Conservation (phyloP, 495 filamentous ascomycete genomes). For the Trichoderma virens region DNA sequence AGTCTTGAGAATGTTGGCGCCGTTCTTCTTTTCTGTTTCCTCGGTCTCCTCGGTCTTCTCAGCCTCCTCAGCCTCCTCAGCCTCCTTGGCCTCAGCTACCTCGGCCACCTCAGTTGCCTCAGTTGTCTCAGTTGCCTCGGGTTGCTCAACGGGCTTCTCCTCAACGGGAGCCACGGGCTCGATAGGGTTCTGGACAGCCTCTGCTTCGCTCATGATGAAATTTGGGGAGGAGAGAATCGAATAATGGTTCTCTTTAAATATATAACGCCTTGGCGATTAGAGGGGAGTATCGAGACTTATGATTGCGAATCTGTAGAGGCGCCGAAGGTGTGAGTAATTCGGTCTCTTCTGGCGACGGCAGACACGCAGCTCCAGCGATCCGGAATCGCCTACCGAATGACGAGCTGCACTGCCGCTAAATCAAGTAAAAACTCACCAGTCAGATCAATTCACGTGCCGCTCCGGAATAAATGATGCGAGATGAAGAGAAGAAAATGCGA, state of each 20-base stretch:
- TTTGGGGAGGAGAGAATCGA: background rate
- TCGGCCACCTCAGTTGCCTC: background rate
- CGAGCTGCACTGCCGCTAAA: background rate
- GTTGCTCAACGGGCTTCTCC: background rate
- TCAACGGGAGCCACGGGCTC: slow-evolving; percentile 16
- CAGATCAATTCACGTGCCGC: background rate
- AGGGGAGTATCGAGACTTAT: background rate
- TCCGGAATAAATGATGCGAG: background rate
- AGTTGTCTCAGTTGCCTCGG: slow-evolving; percentile 9
- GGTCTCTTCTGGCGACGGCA: background rate
- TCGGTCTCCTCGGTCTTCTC: slow-evolving; percentile 5
- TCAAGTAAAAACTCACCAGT: background rate
- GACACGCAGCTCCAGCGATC: background rate
- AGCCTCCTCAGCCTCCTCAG: slow-evolving; percentile 6
- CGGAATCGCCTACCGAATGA: background rate
- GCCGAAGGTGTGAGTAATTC: background rate
- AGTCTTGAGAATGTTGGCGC: slow-evolving; percentile 17
- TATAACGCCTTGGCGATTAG: background rate
- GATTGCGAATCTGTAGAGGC: background rate
- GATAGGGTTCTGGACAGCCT: slow-evolving; percentile 19
- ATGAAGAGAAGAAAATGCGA: background rate
- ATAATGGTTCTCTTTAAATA: background rate
- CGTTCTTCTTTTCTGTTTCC: slow-evolving; percentile 17
- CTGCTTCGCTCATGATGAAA: slow-evolving; percentile 20
- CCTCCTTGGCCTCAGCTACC: slow-evolving; percentile 3